phyloP scores from a whole-genome alignment of 2,329 filamentous ascomycete species.

The Sclerotinia spermophila region DNA sequence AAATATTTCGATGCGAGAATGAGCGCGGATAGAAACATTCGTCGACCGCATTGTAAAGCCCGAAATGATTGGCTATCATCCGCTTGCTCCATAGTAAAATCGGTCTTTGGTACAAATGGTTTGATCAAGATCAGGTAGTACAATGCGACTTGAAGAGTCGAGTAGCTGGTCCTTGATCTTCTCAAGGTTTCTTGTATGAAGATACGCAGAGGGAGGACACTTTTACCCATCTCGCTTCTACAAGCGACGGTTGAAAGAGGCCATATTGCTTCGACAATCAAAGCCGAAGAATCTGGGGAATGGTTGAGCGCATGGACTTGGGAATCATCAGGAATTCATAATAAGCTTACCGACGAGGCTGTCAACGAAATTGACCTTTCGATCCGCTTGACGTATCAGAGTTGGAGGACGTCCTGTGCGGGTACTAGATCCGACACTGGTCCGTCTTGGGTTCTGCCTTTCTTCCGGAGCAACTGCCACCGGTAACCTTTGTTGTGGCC shows the following conservation, averaged over 20 bases:
- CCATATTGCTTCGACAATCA: constrained; percentile 98
- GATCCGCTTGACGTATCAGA: constrained; percentile 81
- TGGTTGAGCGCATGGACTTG: constrained; percentile 38
- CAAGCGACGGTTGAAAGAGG: constrained; percentile 79
- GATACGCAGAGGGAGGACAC: constrained; percentile 82
- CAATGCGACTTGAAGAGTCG: constrained; percentile 90
- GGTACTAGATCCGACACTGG: constrained; percentile 50
- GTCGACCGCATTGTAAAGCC: constrained; percentile 88
- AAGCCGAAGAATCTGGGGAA: constrained; percentile 81
- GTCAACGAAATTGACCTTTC: constrained; percentile 93
- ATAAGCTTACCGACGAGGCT: constrained; percentile 86
- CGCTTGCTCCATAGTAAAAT: constrained; percentile 83
- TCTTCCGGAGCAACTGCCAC: constrained; percentile 55
- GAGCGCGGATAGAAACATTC: constrained; percentile 93
- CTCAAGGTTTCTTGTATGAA: constrained; percentile 98
- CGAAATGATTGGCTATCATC: constrained; percentile 68
- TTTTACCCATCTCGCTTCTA: constrained; percentile 68
- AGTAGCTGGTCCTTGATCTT: constrained; percentile 93
- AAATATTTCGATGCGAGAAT: constrained; percentile 97
- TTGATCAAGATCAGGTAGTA: constrained; percentile 97
- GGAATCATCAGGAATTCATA: constrained; percentile 32
- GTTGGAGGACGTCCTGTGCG: constrained; percentile 65
- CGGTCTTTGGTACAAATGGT: constrained; percentile 75
- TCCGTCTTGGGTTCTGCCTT: constrained; percentile 61
- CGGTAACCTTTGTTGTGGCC: constrained; percentile 37